Evolutionary conservation across 2,329 filamentous ascomycete species (phyloP), one percentile per base, ranked within the genome.

Genomic region (Cordyceps fumosorosea): DNA sequence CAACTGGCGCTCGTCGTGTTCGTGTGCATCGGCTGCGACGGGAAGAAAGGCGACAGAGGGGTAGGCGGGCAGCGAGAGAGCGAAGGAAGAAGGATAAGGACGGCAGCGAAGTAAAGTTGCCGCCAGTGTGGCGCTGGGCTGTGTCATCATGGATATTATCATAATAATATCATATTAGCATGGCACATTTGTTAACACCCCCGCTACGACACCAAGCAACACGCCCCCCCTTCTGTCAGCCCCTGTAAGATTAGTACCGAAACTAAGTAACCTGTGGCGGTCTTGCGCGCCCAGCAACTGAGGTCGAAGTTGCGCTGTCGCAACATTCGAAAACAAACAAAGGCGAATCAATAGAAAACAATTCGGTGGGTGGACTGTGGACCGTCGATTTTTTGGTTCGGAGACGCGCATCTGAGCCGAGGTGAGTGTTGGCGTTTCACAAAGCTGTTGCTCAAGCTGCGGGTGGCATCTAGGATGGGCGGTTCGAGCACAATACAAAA

Each of bases 131-230:
- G 45, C 56, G 47, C n/a, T 29, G 34, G 47, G 47, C 56, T 60
- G 57, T 60, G 57, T 60, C 57, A 60, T 60, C 56, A 59, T 44
- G 56, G 56, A 44, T 37, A 52, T 44, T 40, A 44, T 40, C 18
- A 44, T 18, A 11, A 44, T 18, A 11, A 47, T n/a, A 20, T 47
- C n/a, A 20, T 22, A 47, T 10, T 60, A 47, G 34, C 37, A 45
- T 53, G 32, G 56, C 34, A 52, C 56, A 45, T 45, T 60, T 26
- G 34, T 24, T 59, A 11, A 22, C 48, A 60, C 57, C 48, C 48
- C 56, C 22, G 20, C 32, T 22, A 14, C 34, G 34, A 37, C 11
- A 37, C 34, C 34, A 14, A 51, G 26, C 47, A 32, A 59, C 45
- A 60, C 57, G 26, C 57, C 47, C 57, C 57, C 57, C n/a, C 52